phyloP scores from a whole-genome alignment of 495 filamentous ascomycete genomes.

The Aspergillus hancockii region DNA sequence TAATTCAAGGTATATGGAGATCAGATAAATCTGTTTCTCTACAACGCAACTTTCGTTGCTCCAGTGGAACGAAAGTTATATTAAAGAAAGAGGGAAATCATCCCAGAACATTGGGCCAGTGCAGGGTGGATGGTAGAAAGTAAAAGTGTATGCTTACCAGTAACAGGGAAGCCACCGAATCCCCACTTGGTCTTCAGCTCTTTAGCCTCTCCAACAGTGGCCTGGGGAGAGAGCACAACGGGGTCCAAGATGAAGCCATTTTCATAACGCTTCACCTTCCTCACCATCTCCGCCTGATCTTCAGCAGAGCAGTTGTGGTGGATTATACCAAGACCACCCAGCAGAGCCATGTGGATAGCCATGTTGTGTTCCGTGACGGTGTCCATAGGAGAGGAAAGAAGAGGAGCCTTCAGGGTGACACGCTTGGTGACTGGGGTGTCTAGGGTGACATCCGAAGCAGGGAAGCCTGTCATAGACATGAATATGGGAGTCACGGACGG shows the following conservation, averaged over 20 bases:
- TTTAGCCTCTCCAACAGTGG: conserved; percentile 89
- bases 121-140: conserved; percentile 18
- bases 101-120: conserved; percentile 47
- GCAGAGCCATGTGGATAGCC: conserved; percentile 97
- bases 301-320: conserved; percentile 98
- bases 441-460: conserved; percentile 83
- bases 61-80: conserved; percentile 99
- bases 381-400: conserved; percentile 98
- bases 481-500: conserved; percentile 51
- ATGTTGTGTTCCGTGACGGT: conserved; percentile 99
- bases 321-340: conserved; percentile 94
- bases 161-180: conserved; percentile 98
- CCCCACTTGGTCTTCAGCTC: conserved; percentile 96
- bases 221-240: conserved; percentile 82
- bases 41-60: conserved; percentile 80
- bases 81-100: conserved; percentile 68
- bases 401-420: conserved; percentile 89
- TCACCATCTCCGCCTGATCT: conserved; percentile 96
- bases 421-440: conserved; percentile 92
- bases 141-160: conserved; percentile 67
- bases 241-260: conserved; percentile 99
- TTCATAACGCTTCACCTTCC: conserved; percentile 98
- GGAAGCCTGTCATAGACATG: conserved; percentile 61
- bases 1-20: conserved; percentile 3
- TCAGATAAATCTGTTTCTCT: conserved; percentile 63